Evolutionary conservation across 805 yeast species (phyloP), one percentile per base, ranked within the genome.

Genomic region (Wickerhamiella musiphila): DNA sequence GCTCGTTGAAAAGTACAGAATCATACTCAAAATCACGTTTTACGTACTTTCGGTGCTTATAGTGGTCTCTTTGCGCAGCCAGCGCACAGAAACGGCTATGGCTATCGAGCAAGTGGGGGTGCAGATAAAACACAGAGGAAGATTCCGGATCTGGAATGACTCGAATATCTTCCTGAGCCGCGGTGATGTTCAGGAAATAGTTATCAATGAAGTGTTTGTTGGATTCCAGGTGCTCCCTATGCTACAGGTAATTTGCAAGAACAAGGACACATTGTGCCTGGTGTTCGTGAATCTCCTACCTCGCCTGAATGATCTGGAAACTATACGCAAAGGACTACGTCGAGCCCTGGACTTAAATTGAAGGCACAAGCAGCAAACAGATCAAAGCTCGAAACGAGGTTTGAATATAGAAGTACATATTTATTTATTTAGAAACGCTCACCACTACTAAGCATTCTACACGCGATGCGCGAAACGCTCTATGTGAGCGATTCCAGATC

Each of bases 181-280:
- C 23, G 66, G 63, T 28, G 58, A 58, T 28, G 61, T 78, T 32
- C 62, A 66, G 4, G 86, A 78, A 48, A 50, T 78, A 8, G 66
- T 76, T 0, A 71, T 79, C 17, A 77, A 77, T 47, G 93, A 79
- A 50, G 84, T 78, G 0, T 78, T 79, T 47, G 61, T 61, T 34
- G 75, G 75, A 5, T 66, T 70, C 39, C 73, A 72, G 39, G 81
- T 77, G 7, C 57, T 73, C 2, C 73, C 63, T 48, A 73, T 77
- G 45, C 53, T 78, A 48, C 69, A 74, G 26, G 56, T 77, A 4
- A 54, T 77, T 22, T 64, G 72, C 12, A 61, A 61, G 32, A 60
- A 57, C 23, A 44, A 41, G 6, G 44, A 46, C 11, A 46, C 42
- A 26, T 40, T 57, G 18, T 45, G 44, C 13, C 35, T 60, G 20